Base-by-base conservation (phyloP, 257 asterid genomes). In the Ophiorrhiza pumila region DNA sequence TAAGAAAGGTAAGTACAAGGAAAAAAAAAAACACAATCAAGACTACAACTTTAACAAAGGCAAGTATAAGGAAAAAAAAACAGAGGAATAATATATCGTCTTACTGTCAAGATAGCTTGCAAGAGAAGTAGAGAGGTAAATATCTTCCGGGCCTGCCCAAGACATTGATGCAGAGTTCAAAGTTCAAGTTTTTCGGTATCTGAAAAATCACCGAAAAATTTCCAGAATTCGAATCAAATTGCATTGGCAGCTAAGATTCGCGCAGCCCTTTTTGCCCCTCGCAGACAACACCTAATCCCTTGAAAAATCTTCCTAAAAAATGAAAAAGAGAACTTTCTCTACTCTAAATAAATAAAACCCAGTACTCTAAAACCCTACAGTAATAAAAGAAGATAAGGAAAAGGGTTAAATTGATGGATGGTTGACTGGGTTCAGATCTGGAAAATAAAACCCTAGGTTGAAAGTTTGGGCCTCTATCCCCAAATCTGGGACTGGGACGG, bases 21-120 rank as follows among this genome's bases (percentile, higher is more conserved):
- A 63, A 8, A 4, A 0, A 20, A 34, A 65, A 4, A 0, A 58
- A 17, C 20, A 11, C 20, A 31, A 13, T 45, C 49, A 72, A 27
- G 31, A 71, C 8, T 25, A 14, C 25, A 52, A 58, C 42, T 62
- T 47, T 60, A 43, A 39, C 25, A 55, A 65, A 37, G 0, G 18
- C 57, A 53, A 59, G 20, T 65, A 42, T 5, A 2, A 18, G 6
- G 15, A 32, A 56, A 25, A 32, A n/a, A 65, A 35, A 71, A 56
- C 22, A 47, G 37, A 77, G 9, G 32, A 46, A 73, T 45, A 75
- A 27, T 58, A 68, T 68, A 5, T 7, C 23, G 32, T 23, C 95
- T 82, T 80, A 95, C 99, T 95, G 83, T 95, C 99, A 70, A 92
- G 99, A 81, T 95, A 95, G 83, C 96, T 92, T 37, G 98, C 99